Base-by-base conservation (phyloP, 208 protist species). In the Polymyxa betae region DNA sequence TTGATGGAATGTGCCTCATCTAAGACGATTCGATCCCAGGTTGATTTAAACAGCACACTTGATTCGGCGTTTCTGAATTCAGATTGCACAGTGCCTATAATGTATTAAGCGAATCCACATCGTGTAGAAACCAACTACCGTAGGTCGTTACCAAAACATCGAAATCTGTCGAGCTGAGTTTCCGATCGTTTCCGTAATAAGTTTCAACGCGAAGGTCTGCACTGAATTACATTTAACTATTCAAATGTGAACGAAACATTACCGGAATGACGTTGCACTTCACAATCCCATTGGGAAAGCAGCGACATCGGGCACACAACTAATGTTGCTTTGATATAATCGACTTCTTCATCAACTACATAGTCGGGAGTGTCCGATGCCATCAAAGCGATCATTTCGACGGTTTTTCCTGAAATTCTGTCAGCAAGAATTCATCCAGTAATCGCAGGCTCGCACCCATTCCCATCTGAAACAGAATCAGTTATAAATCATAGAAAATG, bases 241-340 rank as follows among this genome's bases (percentile, higher is more conserved):
- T 40, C 5, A 82, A 45, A 82, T 45, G 5, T 40, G 35, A 43
- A 82, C 5, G 35, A 35, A 35, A 5, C 72, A 5, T 45, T 35
- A 82, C 40, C 72, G 5, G 72, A 82, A 43, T 82, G 72, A 5
- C n/a, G 5, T 82, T 82, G 16, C 5, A 82, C 35, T 82, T 82
- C 72, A 43, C 35, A 5, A 40, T 43, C 12, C 72, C 72, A 82
- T 43, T 82, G 72, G 12, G 72, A 35, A 5, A 82, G n/a, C 16
- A 82, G 72, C 5, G 72, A 82, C 72, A 82, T 82, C 16, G 72
- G 72, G n/a, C 72, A 82, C 35, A 82, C n/a, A 43, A 82, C 72
- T 5, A 82, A n/a, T 20, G 72, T 82, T 43, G 72, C 72, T 40
- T 5, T 5, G 72, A 82, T 12, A 43, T 82, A 82, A 43, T 43